Evolutionary conservation across 2,329 filamentous ascomycete genomes (phyloP).

Genomic region (Exophiala bonariae): DNA sequence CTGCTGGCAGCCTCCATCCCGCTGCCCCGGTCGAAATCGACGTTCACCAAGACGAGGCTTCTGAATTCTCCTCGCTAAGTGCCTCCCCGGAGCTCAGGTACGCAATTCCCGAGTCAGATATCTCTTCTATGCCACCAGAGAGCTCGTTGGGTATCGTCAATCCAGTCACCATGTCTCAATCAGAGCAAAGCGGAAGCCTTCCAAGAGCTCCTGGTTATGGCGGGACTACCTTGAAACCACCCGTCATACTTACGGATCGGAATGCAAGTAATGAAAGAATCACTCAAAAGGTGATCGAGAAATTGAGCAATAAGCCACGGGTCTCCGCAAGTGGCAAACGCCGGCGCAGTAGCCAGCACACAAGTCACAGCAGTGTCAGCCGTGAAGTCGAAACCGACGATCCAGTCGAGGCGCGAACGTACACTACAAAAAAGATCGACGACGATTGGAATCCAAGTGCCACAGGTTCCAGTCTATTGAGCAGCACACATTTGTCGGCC

Average conservation of each 20-base stretch:
- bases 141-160: slow-evolving; percentile 63
- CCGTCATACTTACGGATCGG: slow-evolving; percentile 58
- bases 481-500: slow-evolving; percentile 53
- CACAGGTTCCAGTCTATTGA: slow-evolving; percentile 62
- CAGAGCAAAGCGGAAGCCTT: slow-evolving; percentile 40
- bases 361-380: slow-evolving; percentile 41
- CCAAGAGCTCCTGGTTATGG: slow-evolving; percentile 38
- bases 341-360: slow-evolving; percentile 44
- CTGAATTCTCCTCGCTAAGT: slow-evolving; percentile 68
- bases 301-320: slow-evolving; percentile 55
- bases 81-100: slow-evolving; percentile 63
- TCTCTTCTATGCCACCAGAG: slow-evolving; percentile 78
- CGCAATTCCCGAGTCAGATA: slow-evolving; percentile 72
- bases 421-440: slow-evolving; percentile 52
- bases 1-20: slow-evolving; percentile 67
- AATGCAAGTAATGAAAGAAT: slow-evolving; percentile 68
- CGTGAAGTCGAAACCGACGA: slow-evolving; percentile 43
- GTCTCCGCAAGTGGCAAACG: slow-evolving; percentile 42
- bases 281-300: slow-evolving; percentile 68
- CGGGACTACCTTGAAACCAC: slow-evolving; percentile 58
- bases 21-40: slow-evolving; percentile 82
- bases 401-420: slow-evolving; percentile 42
- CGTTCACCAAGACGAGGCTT: slow-evolving; percentile 66
- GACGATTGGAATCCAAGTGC: slow-evolving; percentile 54
- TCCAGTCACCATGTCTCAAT: slow-evolving; percentile 32